phyloP scores from a whole-genome alignment of 2,329 filamentous ascomycete species.

The Claviceps purpurea region DNA sequence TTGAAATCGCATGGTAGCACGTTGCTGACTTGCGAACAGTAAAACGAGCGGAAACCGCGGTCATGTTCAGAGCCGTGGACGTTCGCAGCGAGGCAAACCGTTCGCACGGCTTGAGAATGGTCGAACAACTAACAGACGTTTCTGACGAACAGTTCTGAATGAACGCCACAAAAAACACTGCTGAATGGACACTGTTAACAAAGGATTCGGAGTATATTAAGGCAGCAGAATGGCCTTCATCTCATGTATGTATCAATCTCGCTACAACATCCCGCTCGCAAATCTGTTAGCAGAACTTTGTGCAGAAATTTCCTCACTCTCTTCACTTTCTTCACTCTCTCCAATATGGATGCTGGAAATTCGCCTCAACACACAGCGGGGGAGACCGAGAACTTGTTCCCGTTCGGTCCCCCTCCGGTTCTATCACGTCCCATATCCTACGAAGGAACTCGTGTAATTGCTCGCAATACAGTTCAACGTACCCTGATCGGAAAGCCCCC shows the following conservation, averaged over 20 bases:
- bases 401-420: constrained; percentile 52
- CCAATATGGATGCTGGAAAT: constrained; percentile 29
- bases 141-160: too few relatives aligned
- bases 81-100: too few relatives aligned
- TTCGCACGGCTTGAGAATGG: too few relatives aligned
- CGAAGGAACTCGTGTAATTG: constrained; percentile 19
- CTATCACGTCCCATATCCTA: constrained; percentile 46
- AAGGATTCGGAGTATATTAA: too few relatives aligned
- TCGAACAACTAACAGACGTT: too few relatives aligned
- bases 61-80: too few relatives aligned
- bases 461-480: constrained; percentile 12
- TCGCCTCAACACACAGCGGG: constrained; percentile 40
- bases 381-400: constrained; percentile 57
- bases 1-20: too few relatives aligned
- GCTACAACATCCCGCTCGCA: neutral
- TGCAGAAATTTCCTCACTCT: neutral
- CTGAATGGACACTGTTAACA: too few relatives aligned
- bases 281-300: neutral
- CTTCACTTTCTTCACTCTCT: neutral
- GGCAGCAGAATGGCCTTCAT: neutral
- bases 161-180: too few relatives aligned
- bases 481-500: constrained; percentile 25
- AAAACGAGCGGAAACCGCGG: too few relatives aligned
- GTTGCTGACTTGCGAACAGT: too few relatives aligned
- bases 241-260: constrained; percentile 8